Base-by-base conservation (phyloP, 805 yeast genomes). In the Candida koratica region DNA sequence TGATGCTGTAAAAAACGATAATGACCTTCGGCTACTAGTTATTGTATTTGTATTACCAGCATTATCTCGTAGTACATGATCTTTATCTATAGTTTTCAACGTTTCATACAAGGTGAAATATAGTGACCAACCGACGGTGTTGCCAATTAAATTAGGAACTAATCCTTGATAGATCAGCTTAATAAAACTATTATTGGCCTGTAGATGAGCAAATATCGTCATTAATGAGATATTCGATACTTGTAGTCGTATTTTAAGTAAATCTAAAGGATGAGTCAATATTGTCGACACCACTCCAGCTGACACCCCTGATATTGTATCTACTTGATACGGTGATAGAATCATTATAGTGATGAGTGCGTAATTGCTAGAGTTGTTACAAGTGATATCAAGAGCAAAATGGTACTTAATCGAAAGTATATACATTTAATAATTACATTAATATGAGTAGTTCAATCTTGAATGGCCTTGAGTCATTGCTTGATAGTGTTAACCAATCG, bases 211-310 rank as follows among this genome's bases (percentile, higher is more conserved):
- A 14, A 26, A 26, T 10, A 37, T 32, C n/a, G 40, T 20, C 12
- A 14, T 22, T 13, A 37, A 32, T 7, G 24, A 12, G 8, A 25
- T 15, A 17, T 30, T 25, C 3, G 54, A 77, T 22, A 89, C 68
- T 55, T 93, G 98, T 28, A 93, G 63, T 37, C 97, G 64, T 6
- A 87, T 71, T 59, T 93, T 93, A 40, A 89, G 61, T 34, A 93
- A 67, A 57, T 93, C 98, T 30, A 93, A 60, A 1, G 98, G 98
- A 54, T 93, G 98, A 19, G 90, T 81, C 1, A 82, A 64, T 2
- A 84, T 46, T 1, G 97, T 89, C 5, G 96, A 81, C 9, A 76
- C 57, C 25, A 80, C 71, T 0, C 98, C 98, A 0, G 96, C 95
- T 1, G 77, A 53, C 5, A 89, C 56, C 0, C 97, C 97, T 0